These are phyloP conservation scores for Colletotrichum tropicicola DNA, from an alignment of 2,329 filamentous ascomycete genomes.

Conservation along the genomic window DNA sequence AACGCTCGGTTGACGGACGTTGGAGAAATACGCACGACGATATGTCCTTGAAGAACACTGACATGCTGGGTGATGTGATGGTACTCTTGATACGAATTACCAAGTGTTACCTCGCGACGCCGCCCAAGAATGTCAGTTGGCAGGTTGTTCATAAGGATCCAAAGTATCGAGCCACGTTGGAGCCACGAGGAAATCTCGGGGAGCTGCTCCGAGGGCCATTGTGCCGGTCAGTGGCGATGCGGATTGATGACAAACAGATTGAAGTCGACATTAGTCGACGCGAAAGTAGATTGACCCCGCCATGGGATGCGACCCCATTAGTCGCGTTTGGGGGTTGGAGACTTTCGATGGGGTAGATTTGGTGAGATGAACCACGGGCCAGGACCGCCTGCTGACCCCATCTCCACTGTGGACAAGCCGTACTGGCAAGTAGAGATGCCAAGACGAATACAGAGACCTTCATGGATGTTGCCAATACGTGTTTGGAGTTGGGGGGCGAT, in stretches of 20 bases:
- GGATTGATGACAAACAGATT: conserved; percentile 23
- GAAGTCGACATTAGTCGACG: conserved; percentile 4
- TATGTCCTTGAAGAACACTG: conserved; percentile 50
- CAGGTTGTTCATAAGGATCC: not conserved
- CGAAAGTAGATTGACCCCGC: not conserved
- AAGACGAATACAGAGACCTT: no score
- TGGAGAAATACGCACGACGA: conserved; percentile 36
- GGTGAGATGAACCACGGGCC: no score
- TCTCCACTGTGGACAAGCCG: no score
- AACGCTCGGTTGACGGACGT: not conserved
- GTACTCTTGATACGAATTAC: not conserved
- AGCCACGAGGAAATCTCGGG: not conserved
- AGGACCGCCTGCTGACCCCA: no score
- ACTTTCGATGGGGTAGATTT: no score
- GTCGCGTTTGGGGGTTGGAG: no score
- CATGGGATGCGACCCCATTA: not conserved
- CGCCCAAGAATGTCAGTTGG: not conserved
- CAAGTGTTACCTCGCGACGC: not conserved
- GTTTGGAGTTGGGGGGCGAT: no score
- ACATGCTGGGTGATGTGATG: conserved; percentile 37
- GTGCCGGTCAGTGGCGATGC: not conserved
- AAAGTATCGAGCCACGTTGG: not conserved
- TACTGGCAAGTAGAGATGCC: no score
- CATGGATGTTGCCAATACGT: no score
- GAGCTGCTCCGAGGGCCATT: not conserved